phyloP scores from a whole-genome alignment of 2,329 filamentous ascomycete genomes.

The Mycosphaerella arachidis region DNA sequence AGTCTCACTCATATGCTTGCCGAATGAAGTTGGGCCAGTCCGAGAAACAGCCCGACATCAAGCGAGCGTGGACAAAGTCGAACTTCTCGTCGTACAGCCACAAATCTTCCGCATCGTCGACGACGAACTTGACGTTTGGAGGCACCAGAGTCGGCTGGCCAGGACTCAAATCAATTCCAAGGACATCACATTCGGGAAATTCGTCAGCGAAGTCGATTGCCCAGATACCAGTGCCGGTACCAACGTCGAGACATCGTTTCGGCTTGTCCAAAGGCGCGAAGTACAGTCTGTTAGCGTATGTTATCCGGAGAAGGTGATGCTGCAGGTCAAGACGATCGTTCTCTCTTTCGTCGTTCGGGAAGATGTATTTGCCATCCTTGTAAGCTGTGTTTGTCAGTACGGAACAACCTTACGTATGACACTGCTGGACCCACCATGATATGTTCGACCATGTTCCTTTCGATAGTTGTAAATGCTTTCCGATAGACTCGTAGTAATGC shows the following conservation, averaged over 20 bases:
- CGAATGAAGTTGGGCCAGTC: constrained; percentile 50
- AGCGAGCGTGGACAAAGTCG: constrained; percentile 53
- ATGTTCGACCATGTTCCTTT: constrained; percentile 35
- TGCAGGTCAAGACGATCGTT: constrained; percentile 38
- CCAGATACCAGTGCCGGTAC: constrained; percentile 47
- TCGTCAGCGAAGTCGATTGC: constrained; percentile 50
- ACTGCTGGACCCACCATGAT: constrained; percentile 28
- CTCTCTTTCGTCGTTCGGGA: constrained; percentile 39
- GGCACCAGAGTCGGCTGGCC: constrained; percentile 52
- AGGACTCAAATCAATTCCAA: constrained; percentile 47
- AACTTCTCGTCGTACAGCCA: constrained; percentile 53
- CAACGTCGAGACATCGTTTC: constrained; percentile 46
- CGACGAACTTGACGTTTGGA: constrained; percentile 57
- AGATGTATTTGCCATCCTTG: constrained; percentile 40
- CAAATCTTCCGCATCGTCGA: constrained; percentile 58
- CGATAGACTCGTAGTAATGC: constrained; percentile 32
- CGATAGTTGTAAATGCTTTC: constrained; percentile 37
- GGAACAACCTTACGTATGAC: neutral
- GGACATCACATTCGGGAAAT: constrained; percentile 39
- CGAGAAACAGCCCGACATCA: constrained; percentile 50
- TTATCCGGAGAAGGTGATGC: constrained; percentile 46
- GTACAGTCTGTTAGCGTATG: constrained; percentile 43
- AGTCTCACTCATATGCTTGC: constrained; percentile 44
- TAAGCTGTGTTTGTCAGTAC: constrained; percentile 26
- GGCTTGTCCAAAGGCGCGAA: constrained; percentile 43